Conservation (phyloP, 352 stramenopile species). For the Globisporangium irregulare region DNA sequence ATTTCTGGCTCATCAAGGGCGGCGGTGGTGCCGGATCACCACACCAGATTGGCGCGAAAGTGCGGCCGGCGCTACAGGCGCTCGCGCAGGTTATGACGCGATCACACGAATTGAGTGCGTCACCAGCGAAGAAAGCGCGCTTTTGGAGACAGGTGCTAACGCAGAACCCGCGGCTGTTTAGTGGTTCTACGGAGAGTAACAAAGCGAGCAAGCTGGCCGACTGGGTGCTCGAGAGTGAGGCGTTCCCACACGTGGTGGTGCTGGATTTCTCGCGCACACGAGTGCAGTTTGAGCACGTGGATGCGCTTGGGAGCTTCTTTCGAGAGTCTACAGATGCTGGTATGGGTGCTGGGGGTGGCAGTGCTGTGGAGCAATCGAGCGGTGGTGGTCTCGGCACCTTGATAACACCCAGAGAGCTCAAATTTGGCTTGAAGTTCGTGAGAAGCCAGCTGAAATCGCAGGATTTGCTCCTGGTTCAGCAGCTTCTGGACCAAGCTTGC, state of each 20-base stretch:
- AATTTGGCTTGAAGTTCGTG: conserved; percentile 2
- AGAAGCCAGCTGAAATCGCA: not conserved
- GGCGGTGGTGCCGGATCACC: not conserved
- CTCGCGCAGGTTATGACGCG: not conserved
- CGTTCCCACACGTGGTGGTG: not conserved
- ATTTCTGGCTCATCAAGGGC: not conserved
- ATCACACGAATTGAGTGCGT: not conserved
- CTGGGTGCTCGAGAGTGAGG: not conserved
- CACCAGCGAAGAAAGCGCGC: not conserved
- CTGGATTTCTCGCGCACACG: conserved; percentile 2
- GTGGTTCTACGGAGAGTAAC: not conserved
- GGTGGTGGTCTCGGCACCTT: not conserved
- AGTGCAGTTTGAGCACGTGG: not conserved
- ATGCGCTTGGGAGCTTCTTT: conserved; percentile 4
- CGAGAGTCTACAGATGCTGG: not conserved
- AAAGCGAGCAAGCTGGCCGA: not conserved
- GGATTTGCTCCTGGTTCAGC: conserved; percentile 7
- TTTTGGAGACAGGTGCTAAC: not conserved
- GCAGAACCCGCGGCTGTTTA: not conserved
- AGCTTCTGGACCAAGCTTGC: conserved; percentile 5
- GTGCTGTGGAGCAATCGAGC: too few species aligned
- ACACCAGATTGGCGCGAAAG: not conserved
- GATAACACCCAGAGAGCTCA: not conserved
- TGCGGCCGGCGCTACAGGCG: not conserved
- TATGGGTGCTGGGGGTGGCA: too few species aligned